phyloP scores from a whole-genome alignment of 176 grass and related monocot genomes.

The Puccinellia tenuiflora region DNA sequence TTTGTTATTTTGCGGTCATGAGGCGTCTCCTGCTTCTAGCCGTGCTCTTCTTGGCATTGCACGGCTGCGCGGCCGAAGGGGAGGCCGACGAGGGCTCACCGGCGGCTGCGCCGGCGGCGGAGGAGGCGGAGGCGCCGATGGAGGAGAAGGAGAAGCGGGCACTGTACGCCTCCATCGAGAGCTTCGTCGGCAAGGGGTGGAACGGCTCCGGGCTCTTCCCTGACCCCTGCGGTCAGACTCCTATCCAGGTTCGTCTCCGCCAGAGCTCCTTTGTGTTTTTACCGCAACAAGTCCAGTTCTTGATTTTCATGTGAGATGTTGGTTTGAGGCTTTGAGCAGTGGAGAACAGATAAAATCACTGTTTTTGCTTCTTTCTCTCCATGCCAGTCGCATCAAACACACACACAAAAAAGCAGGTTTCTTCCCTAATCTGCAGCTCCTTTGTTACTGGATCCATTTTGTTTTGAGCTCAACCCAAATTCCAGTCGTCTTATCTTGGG shows the following conservation, averaged over 20 bases:
- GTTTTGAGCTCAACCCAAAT: not conserved
- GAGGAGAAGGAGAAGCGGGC: constrained; percentile 55
- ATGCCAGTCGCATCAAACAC: not conserved
- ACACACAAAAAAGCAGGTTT: no score
- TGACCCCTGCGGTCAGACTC: constrained; percentile 94
- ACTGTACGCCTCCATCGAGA: constrained; percentile 58
- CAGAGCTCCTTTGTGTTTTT: not conserved
- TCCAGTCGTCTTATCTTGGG: no score
- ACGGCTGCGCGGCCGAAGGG: constrained; percentile 13
- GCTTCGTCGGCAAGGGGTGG: constrained; percentile 78
- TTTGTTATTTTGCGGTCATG: not conserved
- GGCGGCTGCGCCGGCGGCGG: not conserved
- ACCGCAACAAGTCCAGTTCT: not conserved
- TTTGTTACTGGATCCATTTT: not conserved
- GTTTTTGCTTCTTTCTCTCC: not conserved
- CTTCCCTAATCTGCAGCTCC: not conserved
- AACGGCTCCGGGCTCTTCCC: constrained; percentile 83
- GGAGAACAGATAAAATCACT: not conserved
- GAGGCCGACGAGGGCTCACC: not conserved
- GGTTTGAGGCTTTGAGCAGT: not conserved
- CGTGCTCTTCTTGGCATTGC: not conserved
- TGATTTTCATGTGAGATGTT: not conserved
- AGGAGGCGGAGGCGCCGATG: constrained; percentile 41
- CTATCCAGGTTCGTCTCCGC: constrained; percentile 63
- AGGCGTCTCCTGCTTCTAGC: not conserved